phyloP scores from a whole-genome alignment of 768 basidiomycete species.

The Lentinula aciculospora region DNA sequence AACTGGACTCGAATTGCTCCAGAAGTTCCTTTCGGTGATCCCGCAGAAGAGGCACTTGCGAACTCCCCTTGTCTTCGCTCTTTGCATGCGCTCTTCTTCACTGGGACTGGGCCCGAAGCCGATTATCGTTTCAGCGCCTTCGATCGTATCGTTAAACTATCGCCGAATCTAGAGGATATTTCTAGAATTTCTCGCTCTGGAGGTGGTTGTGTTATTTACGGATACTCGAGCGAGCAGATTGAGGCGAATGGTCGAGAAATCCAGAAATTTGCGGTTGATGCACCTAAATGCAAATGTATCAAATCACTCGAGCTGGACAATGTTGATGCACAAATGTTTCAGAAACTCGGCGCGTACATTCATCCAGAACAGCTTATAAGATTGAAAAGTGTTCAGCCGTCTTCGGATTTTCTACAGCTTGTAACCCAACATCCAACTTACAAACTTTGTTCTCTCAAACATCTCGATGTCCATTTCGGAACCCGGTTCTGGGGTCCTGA shows the following conservation, averaged over 20 bases:
- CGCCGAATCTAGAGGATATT: not conserved
- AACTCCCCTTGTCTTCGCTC: not conserved
- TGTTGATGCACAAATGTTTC: not conserved
- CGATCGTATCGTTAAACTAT: not conserved
- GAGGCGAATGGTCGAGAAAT: not conserved
- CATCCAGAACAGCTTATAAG: not conserved
- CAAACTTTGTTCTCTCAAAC: not conserved
- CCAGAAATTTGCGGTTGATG: not conserved
- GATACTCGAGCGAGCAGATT: not conserved
- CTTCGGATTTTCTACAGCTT: not conserved
- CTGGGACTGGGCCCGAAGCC: not conserved
- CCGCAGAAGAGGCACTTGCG: not conserved
- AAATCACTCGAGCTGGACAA: not conserved
- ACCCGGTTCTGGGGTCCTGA: not conserved
- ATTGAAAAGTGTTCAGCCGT: not conserved
- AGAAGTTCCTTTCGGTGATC: not conserved
- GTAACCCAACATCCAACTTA: not conserved
- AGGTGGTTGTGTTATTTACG: not conserved
- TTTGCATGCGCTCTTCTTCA: not conserved
- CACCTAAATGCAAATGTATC: not conserved
- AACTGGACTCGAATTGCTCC: not conserved
- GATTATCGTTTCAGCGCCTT: not conserved
- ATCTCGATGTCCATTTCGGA: not conserved
- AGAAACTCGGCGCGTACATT: not conserved
- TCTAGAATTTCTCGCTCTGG: not conserved